Conservation (phyloP, 2,329 filamentous ascomycete genomes). For the Myriosclerotinia duriaeana region DNA sequence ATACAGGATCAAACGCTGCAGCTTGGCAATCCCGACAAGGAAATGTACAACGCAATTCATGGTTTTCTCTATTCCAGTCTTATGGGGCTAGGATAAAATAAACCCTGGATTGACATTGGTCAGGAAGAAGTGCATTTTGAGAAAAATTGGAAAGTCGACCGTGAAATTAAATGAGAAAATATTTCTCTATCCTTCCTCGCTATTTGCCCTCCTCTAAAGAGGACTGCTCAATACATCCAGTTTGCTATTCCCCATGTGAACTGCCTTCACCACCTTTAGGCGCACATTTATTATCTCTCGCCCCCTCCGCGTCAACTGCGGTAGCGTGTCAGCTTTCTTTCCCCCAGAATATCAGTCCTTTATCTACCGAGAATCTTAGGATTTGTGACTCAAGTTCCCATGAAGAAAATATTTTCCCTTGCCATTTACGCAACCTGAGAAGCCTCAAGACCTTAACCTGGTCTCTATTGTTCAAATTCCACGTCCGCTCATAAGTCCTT, state of each 20-base stretch:
- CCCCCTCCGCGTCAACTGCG: neutral
- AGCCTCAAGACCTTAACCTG: neutral
- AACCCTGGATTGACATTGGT: neutral
- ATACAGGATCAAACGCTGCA: conserved; percentile 9
- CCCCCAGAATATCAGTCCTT: neutral
- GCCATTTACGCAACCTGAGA: neutral
- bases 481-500: neutral
- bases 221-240: neutral
- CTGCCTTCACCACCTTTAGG: neutral
- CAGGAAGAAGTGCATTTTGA: neutral
- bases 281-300: neutral
- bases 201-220: neutral
- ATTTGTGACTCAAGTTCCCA: neutral
- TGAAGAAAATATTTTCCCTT: neutral
- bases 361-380: too few relatives aligned
- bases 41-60: conserved; percentile 16
- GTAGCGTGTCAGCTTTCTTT: neutral
- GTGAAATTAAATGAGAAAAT: neutral
- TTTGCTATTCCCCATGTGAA: neutral
- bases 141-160: neutral
- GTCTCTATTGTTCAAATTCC: neutral
- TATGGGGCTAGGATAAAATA: neutral
- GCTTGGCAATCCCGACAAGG: conserved; percentile 12
- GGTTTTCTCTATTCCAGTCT: conserved; percentile 15
- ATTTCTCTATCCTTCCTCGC: neutral